Conservation (phyloP, 1,284 basidiomycete species). For the Tremellales sp. region DNA sequence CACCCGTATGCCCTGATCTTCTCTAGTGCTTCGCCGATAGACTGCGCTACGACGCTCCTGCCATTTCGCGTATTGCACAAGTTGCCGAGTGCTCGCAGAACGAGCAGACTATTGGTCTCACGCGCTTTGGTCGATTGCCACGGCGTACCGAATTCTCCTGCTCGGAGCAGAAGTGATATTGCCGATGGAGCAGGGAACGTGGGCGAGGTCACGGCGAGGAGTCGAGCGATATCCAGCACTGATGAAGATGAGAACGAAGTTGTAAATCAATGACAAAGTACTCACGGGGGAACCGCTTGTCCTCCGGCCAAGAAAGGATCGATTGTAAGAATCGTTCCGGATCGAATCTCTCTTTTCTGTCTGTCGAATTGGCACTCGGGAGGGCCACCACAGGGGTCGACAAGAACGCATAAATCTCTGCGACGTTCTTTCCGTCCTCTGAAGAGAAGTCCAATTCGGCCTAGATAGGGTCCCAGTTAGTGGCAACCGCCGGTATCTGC, state of each 20-base stretch:
- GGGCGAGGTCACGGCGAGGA: constrained; percentile 66
- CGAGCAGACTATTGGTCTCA: constrained; percentile 83
- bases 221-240: constrained; percentile 84
- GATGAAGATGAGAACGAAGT: not conserved
- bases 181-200: constrained; percentile 51
- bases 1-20: too few species aligned
- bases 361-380: constrained; percentile 20
- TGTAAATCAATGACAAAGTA: constrained; percentile 7
- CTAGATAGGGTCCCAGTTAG: constrained; percentile 43
- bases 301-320: constrained; percentile 72
- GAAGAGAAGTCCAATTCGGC: constrained; percentile 68
- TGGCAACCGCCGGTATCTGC: constrained; percentile 48
- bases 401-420: constrained; percentile 66
- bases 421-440: constrained; percentile 61
- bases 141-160: constrained; percentile 61
- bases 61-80: constrained; percentile 54
- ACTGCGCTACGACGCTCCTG: too few species aligned
- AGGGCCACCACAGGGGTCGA: constrained; percentile 53
- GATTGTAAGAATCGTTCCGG: constrained; percentile 63
- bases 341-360: constrained; percentile 50
- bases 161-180: constrained; percentile 58
- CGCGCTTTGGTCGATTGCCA: constrained; percentile 62
- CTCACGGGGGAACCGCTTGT: constrained; percentile 76
- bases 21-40: too few species aligned
- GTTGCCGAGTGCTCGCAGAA: constrained; percentile 78